Conservation (phyloP, 1,284 basidiomycete species). For the Sanguinoderma infundibulare region DNA sequence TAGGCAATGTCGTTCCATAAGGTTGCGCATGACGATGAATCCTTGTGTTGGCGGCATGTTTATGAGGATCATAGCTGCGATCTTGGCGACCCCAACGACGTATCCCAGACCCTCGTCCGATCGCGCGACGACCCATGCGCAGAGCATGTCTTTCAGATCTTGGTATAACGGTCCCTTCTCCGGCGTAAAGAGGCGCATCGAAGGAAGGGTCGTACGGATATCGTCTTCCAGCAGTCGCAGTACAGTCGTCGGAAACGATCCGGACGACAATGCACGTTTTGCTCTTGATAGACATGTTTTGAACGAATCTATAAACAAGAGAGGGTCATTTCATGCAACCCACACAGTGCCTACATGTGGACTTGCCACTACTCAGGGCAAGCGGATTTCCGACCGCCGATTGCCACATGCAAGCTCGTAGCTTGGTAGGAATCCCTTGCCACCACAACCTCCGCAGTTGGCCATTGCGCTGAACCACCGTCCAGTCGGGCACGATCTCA, state of each 20-base stretch:
- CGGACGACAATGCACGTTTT: slow-evolving; percentile 69
- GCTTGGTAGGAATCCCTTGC: slow-evolving; percentile 86
- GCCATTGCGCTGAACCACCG: slow-evolving; percentile 67
- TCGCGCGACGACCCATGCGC: slow-evolving; percentile 90
- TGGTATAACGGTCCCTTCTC: slow-evolving; percentile 82
- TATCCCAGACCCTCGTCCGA: slow-evolving; percentile 90
- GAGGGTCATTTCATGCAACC: neutral
- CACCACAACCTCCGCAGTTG: slow-evolving; percentile 86
- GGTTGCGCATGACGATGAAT: slow-evolving; percentile 88
- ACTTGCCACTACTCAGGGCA: slow-evolving; percentile 83
- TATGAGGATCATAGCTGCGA: slow-evolving; percentile 90
- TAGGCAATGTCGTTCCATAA: slow-evolving; percentile 86
- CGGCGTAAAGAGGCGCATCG: slow-evolving; percentile 85
- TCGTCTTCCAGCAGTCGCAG: slow-evolving; percentile 82
- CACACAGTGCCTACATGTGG: too few relatives aligned
- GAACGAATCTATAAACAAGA: slow-evolving; percentile 66
- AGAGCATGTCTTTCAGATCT: slow-evolving; percentile 87
- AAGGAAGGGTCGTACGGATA: slow-evolving; percentile 80
- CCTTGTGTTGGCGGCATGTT: slow-evolving; percentile 83
- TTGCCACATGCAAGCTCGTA: slow-evolving; percentile 89
- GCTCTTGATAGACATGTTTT: slow-evolving; percentile 76
- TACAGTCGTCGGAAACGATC: slow-evolving; percentile 75
- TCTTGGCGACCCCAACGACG: slow-evolving; percentile 65
- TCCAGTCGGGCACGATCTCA: slow-evolving; percentile 86
- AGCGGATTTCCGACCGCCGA: slow-evolving; percentile 88